These are phyloP conservation scores for Penicillium palitans DNA, from an alignment of 2,329 filamentous ascomycete genomes.

Conservation along the genomic window DNA sequence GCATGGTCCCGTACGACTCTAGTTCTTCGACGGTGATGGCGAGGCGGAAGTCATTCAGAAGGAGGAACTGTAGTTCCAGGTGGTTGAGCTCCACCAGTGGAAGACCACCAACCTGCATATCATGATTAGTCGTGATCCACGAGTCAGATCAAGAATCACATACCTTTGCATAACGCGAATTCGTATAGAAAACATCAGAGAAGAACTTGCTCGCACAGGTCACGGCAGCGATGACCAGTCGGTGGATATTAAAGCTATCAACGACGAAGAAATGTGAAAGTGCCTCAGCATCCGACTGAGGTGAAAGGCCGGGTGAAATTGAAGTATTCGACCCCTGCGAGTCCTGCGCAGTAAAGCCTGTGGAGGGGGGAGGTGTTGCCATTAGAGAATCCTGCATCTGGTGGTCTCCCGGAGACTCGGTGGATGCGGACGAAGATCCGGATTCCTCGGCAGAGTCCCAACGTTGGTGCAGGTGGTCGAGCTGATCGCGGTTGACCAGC, in stretches of 20 bases:
- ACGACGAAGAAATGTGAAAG: conserved; percentile 83
- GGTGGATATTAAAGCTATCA: conserved; percentile 98
- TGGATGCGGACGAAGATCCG: conserved; percentile 21
- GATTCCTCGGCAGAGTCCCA: conserved; percentile 24
- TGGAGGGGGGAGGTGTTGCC: conserved; percentile 41
- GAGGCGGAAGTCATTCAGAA: conserved; percentile 93
- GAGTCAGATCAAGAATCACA: conserved; percentile 28
- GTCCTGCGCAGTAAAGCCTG: conserved; percentile 38
- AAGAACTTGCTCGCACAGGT: conserved; percentile 99
- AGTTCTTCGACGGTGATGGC: conserved; percentile 92
- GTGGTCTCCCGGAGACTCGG: conserved; percentile 18
- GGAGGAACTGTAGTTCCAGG: conserved; percentile 89
- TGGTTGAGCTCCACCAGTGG: conserved; percentile 93
- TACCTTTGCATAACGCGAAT: conserved; percentile 98
- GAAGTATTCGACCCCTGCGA: conserved; percentile 28
- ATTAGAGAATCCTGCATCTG: conserved; percentile 30
- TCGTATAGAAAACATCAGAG: conserved; percentile 97
- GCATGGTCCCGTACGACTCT: conserved; percentile 96
- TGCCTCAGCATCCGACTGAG: conserved; percentile 51
- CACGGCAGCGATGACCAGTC: conserved; percentile 92
- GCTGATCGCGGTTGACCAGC: conserved; percentile 78
- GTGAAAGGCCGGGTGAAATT: conserved; percentile 35
- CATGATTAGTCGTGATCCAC: not conserved
- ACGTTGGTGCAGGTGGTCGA: conserved; percentile 56
- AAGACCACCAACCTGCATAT: conserved; percentile 79